Evolutionary conservation across 1,284 basidiomycete species (phyloP).

Genomic region (Ustilago vetiveriae): DNA sequence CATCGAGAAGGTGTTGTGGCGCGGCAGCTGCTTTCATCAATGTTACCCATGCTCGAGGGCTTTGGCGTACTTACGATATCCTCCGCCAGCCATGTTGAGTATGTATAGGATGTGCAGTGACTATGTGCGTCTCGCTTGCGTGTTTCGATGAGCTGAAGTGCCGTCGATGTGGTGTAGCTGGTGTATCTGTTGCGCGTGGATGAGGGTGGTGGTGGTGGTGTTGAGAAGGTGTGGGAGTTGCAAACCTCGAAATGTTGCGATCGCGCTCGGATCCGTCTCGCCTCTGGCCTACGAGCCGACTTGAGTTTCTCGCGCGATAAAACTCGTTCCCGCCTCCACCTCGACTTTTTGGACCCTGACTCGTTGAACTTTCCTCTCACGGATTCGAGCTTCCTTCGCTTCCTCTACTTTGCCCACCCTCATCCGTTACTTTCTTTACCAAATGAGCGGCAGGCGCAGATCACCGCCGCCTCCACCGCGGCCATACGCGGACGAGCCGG

Average conservation of each 20-base stretch:
- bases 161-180: no score
- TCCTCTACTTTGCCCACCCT: no score
- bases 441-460: slow-evolving; percentile 27
- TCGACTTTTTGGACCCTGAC: slow-evolving; percentile 11
- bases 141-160: no score
- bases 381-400: not conserved
- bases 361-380: not conserved
- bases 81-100: slow-evolving; percentile 59
- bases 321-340: slow-evolving; percentile 18
- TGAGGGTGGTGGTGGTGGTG: slow-evolving; percentile 4
- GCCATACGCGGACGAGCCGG: slow-evolving; percentile 9
- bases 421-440: no score
- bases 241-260: slow-evolving; percentile 17
- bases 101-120: not conserved
- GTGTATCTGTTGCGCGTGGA: not conserved
- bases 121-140: no score
- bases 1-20: no score
- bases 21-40: no score
- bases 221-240: slow-evolving; percentile 2
- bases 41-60: no score
- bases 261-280: slow-evolving; percentile 35
- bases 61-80: slow-evolving; percentile 47
- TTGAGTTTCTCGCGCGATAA: slow-evolving; percentile 20
- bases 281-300: not conserved
- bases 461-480: slow-evolving; percentile 25